A percentile compares a stretch with the other conserved stretches of the same genome.
phyloP scores from a whole-genome alignment of 768 basidiomycete genomes.

The Coprinopsis sp. region DNA sequence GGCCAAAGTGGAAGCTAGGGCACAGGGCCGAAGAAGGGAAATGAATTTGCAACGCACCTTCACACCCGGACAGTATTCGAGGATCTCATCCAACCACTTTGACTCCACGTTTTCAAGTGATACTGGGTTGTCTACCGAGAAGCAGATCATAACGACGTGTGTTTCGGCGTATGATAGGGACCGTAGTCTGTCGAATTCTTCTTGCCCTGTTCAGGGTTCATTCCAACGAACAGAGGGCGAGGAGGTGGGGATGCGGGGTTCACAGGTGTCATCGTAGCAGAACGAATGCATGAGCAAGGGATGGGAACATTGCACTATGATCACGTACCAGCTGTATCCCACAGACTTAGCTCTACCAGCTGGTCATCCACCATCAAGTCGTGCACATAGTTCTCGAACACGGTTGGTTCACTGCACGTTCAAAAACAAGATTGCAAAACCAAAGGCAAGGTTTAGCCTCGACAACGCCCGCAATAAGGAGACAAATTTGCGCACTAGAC shows the following conservation, averaged over 20 bases:
- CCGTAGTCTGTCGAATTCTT: constrained; percentile 91
- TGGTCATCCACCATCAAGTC: constrained; percentile 85
- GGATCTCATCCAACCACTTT: constrained; percentile 94
- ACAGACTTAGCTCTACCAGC: constrained; percentile 84
- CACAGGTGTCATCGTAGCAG: constrained; percentile 3
- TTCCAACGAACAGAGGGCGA: constrained; percentile 10
- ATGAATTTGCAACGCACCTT: constrained; percentile 50
- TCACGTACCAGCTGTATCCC: constrained; percentile 91
- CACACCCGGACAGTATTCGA: constrained; percentile 92
- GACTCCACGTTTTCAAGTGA: constrained; percentile 94
- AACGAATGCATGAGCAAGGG: background rate
- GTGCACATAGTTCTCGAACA: constrained; percentile 97
- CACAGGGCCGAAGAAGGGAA: no score
- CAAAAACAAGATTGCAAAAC: background rate
- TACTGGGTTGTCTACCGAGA: constrained; percentile 94
- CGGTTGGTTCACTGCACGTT: constrained; percentile 72
- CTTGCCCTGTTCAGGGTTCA: constrained; percentile 60
- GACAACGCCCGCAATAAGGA: background rate
- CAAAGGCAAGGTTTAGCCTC: background rate
- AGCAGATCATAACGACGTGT: constrained; percentile 94
- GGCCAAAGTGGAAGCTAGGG: no score
- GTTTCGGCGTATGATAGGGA: constrained; percentile 97
- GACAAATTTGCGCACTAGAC: constrained; percentile 63
- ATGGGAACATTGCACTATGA: background rate
- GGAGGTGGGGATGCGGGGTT: constrained; percentile 5